Evolutionary conservation across 257 asterid genomes (phyloP), one percentile per base, ranked within the genome.

Genomic region (Solanum medicagineum): DNA sequence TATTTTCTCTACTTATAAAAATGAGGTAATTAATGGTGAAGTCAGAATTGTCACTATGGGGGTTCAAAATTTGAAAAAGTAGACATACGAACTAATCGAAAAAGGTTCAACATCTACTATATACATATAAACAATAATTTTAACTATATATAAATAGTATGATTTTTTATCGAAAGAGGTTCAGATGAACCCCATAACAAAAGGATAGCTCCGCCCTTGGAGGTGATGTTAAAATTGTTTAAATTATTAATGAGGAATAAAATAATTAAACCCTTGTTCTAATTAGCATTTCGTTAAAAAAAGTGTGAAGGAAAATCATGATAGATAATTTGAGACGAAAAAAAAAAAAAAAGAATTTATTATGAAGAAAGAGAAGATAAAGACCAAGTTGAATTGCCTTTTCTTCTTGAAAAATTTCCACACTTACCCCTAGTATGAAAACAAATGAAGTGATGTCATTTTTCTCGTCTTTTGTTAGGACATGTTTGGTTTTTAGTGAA

Each of bases 401-500:
- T 77, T 77, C 45, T 51, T 77, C 63, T 77, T 77, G 63, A 26
- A 77, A 66, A 66, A 51, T 77, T 77, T 62, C n/a, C 63, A 51
- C 24, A 77, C 26, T 24, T 77, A 5, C 4, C 82, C 62, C 63
- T 45, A 24, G 20, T 12, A 24, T 49, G n/a, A 49, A 66, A 51
- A 51, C 82, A 77, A 77, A 77, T 9, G 6, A 77, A 51, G 42
- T 77, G 82, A 51, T 77, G 63, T 51, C 82, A 77, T 77, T 51
- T 75, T 49, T 77, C 57, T 53, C 26, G 82, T 77, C 82, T 40
- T 77, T 77, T 51, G 82, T 77, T 77, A 51, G 82, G 82, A 77
- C 63, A 77, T 77, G 57, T 77, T 77, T 77, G 82, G 82, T 51
- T 51, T 51, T 77, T 77, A 24, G 63, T 77, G 16, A 24, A 26